Evolutionary conservation across 2,329 filamentous ascomycete genomes (phyloP).

Genomic region (Coleophoma eucalyptorum): DNA sequence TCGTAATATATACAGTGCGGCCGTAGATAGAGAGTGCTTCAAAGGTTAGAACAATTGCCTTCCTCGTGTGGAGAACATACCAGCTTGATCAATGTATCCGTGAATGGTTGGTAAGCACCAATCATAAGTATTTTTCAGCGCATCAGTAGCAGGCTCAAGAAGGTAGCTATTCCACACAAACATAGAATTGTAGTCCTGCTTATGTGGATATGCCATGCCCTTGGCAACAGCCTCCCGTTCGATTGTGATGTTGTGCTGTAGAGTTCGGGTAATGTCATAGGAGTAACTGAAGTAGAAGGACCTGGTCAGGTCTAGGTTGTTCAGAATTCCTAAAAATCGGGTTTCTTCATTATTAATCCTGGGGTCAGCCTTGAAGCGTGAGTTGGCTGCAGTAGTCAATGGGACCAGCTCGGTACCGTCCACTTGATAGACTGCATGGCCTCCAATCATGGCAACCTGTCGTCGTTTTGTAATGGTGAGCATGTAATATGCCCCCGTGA

Average conservation of each 20-base stretch:
- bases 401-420: constrained; percentile 91
- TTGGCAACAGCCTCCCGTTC: constrained; percentile 70
- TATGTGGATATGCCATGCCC: constrained; percentile 54
- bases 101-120: constrained; percentile 97
- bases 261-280: constrained; percentile 88
- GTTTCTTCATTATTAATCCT: constrained; percentile 76
- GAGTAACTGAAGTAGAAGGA: constrained; percentile 99
- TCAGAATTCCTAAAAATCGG: constrained; percentile 82
- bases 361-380: constrained; percentile 71
- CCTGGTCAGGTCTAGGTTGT: constrained; percentile 83
- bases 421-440: constrained; percentile 93
- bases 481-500: constrained; percentile 97
- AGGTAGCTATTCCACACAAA: constrained; percentile 97
- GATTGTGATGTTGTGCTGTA: constrained; percentile 86
- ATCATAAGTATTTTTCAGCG: constrained; percentile 78
- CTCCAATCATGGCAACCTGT: constrained; percentile 92
- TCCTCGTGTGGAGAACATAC: constrained; percentile 24
- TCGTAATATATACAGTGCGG: constrained; percentile 82
- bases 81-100: constrained; percentile 89
- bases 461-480: constrained; percentile 92
- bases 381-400: constrained; percentile 65
- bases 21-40: constrained; percentile 77
- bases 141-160: constrained; percentile 66
- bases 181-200: constrained; percentile 81
- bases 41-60: background rate